Conservation (phyloP, 805 yeast genomes). For the Kluyveromyces lactis region DNA sequence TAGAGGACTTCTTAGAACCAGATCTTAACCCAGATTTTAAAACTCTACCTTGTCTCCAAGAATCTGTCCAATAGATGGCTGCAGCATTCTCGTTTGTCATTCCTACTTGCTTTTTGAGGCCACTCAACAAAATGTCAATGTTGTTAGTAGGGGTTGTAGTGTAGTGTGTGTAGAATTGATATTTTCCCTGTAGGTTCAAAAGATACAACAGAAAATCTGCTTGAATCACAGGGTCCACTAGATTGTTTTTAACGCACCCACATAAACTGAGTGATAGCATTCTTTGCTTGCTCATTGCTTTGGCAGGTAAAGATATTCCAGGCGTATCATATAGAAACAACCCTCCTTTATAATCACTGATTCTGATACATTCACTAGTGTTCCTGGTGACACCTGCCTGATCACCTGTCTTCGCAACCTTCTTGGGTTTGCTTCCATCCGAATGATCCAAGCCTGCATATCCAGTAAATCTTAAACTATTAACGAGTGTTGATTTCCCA, state of each 20-base stretch:
- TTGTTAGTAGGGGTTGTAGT: slow-evolving; percentile 58
- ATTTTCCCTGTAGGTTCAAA: slow-evolving; percentile 46
- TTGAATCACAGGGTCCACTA: slow-evolving; percentile 75
- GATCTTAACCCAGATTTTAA: slow-evolving; percentile 4
- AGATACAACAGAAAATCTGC: slow-evolving; percentile 78
- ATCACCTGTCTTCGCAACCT: slow-evolving; percentile 79
- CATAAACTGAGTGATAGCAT: slow-evolving; percentile 69
- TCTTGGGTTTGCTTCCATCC: slow-evolving; percentile 29
- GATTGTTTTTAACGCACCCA: slow-evolving; percentile 61
- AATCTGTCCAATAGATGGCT: slow-evolving; percentile 55
- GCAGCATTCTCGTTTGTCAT: slow-evolving; percentile 46
- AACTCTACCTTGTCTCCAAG: slow-evolving; percentile 48
- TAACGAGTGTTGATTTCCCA: slow-evolving; percentile 88
- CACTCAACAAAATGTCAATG: slow-evolving; percentile 45
- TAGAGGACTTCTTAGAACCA: background rate
- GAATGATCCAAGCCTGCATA: slow-evolving; percentile 12
- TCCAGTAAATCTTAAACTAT: slow-evolving; percentile 48
- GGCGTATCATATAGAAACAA: slow-evolving; percentile 83
- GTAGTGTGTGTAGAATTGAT: slow-evolving; percentile 5
- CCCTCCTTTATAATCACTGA: slow-evolving; percentile 47
- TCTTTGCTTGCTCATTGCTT: slow-evolving; percentile 51
- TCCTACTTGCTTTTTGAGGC: slow-evolving; percentile 35
- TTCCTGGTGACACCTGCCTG: slow-evolving; percentile 85
- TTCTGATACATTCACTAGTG: slow-evolving; percentile 66
- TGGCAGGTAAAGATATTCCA: slow-evolving; percentile 75